A percentile compares a stretch with the other conserved stretches of the same genome.
Evolutionary conservation across 2,329 filamentous ascomycete genomes (phyloP).

Genomic region (Ophiosphaerella korrae): DNA sequence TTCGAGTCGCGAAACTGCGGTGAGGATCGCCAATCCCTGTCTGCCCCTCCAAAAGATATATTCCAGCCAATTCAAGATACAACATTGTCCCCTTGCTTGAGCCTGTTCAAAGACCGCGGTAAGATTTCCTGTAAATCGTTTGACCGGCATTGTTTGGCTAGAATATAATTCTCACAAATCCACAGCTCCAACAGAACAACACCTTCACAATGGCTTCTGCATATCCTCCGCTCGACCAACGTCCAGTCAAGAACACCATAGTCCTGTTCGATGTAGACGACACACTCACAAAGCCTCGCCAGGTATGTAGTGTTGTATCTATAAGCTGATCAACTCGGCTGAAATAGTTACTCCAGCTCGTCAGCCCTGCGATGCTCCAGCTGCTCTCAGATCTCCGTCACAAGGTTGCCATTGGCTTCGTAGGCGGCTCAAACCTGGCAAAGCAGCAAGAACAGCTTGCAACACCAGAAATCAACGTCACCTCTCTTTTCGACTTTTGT

Average conservation of each 20-base stretch:
- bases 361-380: conserved; percentile 79
- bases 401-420: conserved; percentile 87
- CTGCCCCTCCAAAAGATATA: conserved; percentile 26
- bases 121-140: background rate
- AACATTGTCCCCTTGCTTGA: conserved; percentile 15
- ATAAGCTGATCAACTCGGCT: background rate
- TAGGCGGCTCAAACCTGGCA: conserved; percentile 86
- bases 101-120: background rate
- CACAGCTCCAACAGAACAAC: background rate
- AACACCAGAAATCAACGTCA: conserved; percentile 68
- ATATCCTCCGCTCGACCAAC: conserved; percentile 78
- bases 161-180: background rate
- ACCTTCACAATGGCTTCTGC: conserved; percentile 47
- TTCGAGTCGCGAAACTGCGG: conserved; percentile 20
- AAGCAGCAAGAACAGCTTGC: conserved; percentile 98
- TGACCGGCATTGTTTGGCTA: background rate
- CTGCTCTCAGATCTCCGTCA: conserved; percentile 80
- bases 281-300: conserved; percentile 82
- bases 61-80: conserved; percentile 3
- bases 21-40: conserved; percentile 27
- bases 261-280: conserved; percentile 95
- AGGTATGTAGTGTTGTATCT: conserved; percentile 54
- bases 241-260: conserved; percentile 90
- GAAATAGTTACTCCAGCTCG: conserved; percentile 56
- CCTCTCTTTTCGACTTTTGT: conserved; percentile 92